Conservation (phyloP, 345 rosid species). For the Populus euphratica region DNA sequence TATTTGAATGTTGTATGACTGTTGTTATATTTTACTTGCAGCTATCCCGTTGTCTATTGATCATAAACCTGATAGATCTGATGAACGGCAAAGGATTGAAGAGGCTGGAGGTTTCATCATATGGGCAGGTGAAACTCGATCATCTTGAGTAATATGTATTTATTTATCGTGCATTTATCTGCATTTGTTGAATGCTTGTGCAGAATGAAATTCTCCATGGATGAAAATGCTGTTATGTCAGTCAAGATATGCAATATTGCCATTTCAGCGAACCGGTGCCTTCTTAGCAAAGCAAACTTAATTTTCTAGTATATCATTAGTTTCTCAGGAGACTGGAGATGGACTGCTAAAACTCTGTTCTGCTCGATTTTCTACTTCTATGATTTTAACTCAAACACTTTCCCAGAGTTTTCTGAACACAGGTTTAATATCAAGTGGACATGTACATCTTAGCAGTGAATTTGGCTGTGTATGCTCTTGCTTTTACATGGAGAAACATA, state of each 20-base stretch:
- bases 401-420: neutral
- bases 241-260: neutral
- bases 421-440: neutral
- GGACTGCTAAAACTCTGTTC: neutral
- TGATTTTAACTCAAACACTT: neutral
- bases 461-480: neutral
- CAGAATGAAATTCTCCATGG: neutral
- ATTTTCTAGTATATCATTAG: neutral
- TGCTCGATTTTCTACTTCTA: neutral
- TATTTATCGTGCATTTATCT: neutral
- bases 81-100: slow-evolving; percentile 49
- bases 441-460: neutral
- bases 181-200: neutral
- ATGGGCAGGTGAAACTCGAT: slow-evolving; percentile 44
- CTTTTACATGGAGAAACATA: neutral
- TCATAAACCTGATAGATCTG: slow-evolving; percentile 52
- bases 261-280: neutral
- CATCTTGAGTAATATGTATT: slow-evolving; percentile 4
- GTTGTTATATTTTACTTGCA: slow-evolving; percentile 8
- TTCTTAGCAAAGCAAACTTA: neutral
- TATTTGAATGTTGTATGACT: neutral
- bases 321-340: neutral
- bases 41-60: slow-evolving; percentile 44
- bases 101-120: slow-evolving; percentile 47
- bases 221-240: neutral